Evolutionary conservation across 139 green algal genomes (phyloP), one percentile per base, ranked within the genome.

Genomic region (Picochlorum sp.): DNA sequence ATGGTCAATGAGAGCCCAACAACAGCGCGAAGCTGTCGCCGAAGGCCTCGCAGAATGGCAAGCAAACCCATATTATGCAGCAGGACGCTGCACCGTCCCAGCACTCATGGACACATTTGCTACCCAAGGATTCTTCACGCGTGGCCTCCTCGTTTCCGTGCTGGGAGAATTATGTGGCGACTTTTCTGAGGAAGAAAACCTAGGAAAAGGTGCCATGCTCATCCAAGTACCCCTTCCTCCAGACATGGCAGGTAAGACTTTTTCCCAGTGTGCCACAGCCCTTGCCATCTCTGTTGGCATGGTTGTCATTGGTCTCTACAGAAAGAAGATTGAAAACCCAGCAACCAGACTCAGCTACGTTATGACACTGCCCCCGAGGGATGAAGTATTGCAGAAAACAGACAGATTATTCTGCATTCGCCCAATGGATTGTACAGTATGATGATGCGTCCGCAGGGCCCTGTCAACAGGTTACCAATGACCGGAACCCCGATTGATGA

Each of bases 51-150:
- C 80, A 28, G 77, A 87, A 77, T 92, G 84, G 83, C 73, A 80
- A 68, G 77, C 84, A 72, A 94, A 94, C 67, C 78, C 82, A 20
- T 94, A 90, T 79, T 92, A 87, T 70, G 74, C 66, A 34, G 82
- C 84, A 5, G 87, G 87, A 0, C 67, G 86, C 1, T 84, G 91
- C 11, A 83, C 86, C n/a, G 86, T 94, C 60, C 86, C 85, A 0
- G 82, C 86, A 21, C 60, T 88, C 60, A 69, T 89, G 49, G 83
- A 92, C 75, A 88, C 83, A 4, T 85, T 92, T 61, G 82, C 82
- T 45, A 83, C 68, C 57, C 76, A 87, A 62, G 69, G 59, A 69
- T 88, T 92, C 72, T 83, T 89, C 58, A 88, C 21, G 45, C 83
- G 74, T 47, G 76, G 55, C 2, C 60, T 86, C 65, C 70, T 91